phyloP scores from a whole-genome alignment of 768 basidiomycete genomes.

The Asterophora parasitica region DNA sequence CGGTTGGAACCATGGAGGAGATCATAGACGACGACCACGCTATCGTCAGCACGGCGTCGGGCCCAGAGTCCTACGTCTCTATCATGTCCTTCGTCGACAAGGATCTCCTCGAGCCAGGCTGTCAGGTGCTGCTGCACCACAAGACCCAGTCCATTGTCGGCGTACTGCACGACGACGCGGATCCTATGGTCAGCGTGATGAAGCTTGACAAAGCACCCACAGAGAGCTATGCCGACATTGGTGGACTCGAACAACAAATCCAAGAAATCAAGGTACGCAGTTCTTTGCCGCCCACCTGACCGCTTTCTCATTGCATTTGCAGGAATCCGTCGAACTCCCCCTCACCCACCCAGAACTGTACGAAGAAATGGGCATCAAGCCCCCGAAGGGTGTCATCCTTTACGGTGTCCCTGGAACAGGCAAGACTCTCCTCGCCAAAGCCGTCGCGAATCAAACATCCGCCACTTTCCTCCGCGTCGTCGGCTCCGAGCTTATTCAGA shows the following conservation, averaged over 20 bases:
- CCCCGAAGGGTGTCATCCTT: constrained; percentile 98
- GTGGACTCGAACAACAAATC: constrained; percentile 94
- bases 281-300: not conserved
- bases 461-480: constrained; percentile 97
- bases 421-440: constrained; percentile 96
- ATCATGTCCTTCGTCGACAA: constrained; percentile 99
- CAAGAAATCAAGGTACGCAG: constrained; percentile 91
- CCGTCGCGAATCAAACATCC: constrained; percentile 96
- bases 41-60: constrained; percentile 92
- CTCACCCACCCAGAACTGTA: constrained; percentile 97
- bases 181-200: constrained; percentile 98
- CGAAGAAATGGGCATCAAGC: constrained; percentile 99
- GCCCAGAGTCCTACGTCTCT: constrained; percentile 94
- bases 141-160: constrained; percentile 94
- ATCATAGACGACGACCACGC: constrained; percentile 98
- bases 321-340: constrained; percentile 98
- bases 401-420: constrained; percentile 99
- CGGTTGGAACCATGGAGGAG: constrained; percentile 97
- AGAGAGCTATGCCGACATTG: constrained; percentile 97
- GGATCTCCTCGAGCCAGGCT: constrained; percentile 93
- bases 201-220: constrained; percentile 99
- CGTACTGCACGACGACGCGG: constrained; percentile 90
- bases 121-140: constrained; percentile 92
- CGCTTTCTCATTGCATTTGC: constrained; percentile 2
- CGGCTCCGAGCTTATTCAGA: constrained; percentile 97